Base-by-base conservation (phyloP, 495 filamentous ascomycete species). In the Geoglossum glabrum region DNA sequence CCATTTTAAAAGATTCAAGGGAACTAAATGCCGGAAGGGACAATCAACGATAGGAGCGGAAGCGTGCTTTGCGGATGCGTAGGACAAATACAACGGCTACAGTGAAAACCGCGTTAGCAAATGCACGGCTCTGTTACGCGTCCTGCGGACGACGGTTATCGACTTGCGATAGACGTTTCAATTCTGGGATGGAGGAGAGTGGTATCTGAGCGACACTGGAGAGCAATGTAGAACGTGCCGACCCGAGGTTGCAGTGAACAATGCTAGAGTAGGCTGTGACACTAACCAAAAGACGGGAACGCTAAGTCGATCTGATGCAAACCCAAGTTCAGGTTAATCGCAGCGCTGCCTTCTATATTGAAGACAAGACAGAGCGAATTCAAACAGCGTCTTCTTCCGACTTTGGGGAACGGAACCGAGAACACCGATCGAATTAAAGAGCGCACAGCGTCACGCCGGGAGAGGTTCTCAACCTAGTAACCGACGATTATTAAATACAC, bases 1-100 rank as follows among this genome's bases (percentile, higher is more conserved):
- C 92, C 92, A 98, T 98, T 63, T 79, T 87, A 86, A 67, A 78
- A 69, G 69, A 13, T 52, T 56, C 23, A 56, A 27, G 30, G 31
- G 11, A 26, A 17, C 23, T 45, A 56, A 15, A 31, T 27, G 31
- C 28, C 10, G 25, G 13, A 45, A n/a, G 21, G 7, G 7, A 56
- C 21, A 17, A 38, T 56, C 6, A 31, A 40, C 7, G 54, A 40
- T 17, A 38, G 26, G 1, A 19, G 8, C 30, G 49, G 49, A 28
- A 5, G 5, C 46, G 21, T 50, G 46, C 46, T 8, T 50, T 23
- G 23, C 25, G 31, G 28, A 17, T 26, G 54, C 13, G 40, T 56
- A 25, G 31, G 11, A 38, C n/a, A n/a, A n/a, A 2, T 25, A 56
- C 23, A 38, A 25, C 30, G 15, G 6, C 54, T 38, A 25, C 25